Evolutionary conservation across 805 yeast species (phyloP).

Genomic region (Candida ipomoeae): DNA sequence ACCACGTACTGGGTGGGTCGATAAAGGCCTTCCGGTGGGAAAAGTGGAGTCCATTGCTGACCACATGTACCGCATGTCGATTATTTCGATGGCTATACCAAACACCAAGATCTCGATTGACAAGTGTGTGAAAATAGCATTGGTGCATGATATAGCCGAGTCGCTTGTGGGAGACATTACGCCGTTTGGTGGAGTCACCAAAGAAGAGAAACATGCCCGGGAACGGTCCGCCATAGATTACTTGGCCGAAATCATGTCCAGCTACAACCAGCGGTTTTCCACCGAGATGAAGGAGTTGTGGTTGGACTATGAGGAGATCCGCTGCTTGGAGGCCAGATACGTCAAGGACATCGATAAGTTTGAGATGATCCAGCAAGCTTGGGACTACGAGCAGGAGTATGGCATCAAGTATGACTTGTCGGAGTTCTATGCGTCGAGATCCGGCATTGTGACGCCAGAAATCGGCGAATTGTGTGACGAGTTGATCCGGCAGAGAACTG

Average conservation of each 20-base stretch:
- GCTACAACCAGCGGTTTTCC: constrained; percentile 63
- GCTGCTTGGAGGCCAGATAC: constrained; percentile 76
- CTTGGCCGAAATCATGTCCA: constrained; percentile 53
- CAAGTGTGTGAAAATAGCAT: constrained; percentile 78
- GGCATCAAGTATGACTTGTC: constrained; percentile 55
- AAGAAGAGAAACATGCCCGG: constrained; percentile 78
- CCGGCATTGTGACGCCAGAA: constrained; percentile 65
- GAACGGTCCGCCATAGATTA: constrained; percentile 72
- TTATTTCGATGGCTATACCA: constrained; percentile 69
- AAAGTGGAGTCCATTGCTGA: constrained; percentile 77
- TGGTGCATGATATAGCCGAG: constrained; percentile 94
- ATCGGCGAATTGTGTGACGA: constrained; percentile 65
- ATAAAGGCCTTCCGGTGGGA: constrained; percentile 47
- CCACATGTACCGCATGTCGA: constrained; percentile 93
- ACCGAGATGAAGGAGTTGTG: constrained; percentile 65
- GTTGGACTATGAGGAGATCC: constrained; percentile 85
- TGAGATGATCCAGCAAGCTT: constrained; percentile 78
- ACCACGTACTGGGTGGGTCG: constrained; percentile 93
- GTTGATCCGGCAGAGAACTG: constrained; percentile 19
- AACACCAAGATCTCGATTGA: constrained; percentile 51
- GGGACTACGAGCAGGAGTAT: constrained; percentile 73
- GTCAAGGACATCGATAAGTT: constrained; percentile 94
- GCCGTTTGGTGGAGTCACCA: constrained; percentile 63
- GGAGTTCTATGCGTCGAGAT: constrained; percentile 64
- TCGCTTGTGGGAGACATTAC: constrained; percentile 92